Evolutionary conservation across 805 yeast genomes (phyloP), one percentile per base, ranked within the genome.

Genomic region (Torulaspora maleeae): DNA sequence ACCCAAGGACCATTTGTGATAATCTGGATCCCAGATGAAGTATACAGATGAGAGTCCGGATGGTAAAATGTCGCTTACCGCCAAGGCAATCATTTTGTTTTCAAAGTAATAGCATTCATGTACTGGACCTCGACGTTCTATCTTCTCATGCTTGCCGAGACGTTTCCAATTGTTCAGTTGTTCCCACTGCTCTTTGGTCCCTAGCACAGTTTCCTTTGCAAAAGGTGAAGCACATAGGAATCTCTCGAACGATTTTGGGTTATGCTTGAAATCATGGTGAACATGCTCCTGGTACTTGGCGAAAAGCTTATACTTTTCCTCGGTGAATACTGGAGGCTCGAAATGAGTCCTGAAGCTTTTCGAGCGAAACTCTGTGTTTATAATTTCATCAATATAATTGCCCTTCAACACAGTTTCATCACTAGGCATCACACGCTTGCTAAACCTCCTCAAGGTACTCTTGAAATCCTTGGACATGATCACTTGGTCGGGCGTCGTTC

Each of bases 11-110:
- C 81, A 67, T 41, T 77, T 72, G 4, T 82, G 80, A 58, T 73
- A 83, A 43, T 80, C 90, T 0, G 95, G 93, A 59, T 88, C 90
- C 86, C 93, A 87, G 10, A 89, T 79, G 60, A 90, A 85, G 61
- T 90, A 89, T 1, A 90, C 90, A 0, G 95, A 81, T 0, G 96
- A 87, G 0, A 90, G 62, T 0, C 86, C 83, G 20, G 77, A 63
- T 0, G 95, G 95, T 27, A 90, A 63, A 16, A 89, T 67, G 63
- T 89, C 97, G 25, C 84, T 58, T 1, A 89, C 86, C 0, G 86
- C 86, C 28, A 89, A 66, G 0, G 91, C 96, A 33, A 86, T 77
- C 16, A 89, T 68, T 49, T 74, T 71, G 3, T 64, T 79, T 37
- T 85, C 76, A 13, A 74, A 61, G 55, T 83, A 86, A 58, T 87